phyloP scores from a whole-genome alignment of 352 stramenopile species.

The Globisporangium paddicum region DNA sequence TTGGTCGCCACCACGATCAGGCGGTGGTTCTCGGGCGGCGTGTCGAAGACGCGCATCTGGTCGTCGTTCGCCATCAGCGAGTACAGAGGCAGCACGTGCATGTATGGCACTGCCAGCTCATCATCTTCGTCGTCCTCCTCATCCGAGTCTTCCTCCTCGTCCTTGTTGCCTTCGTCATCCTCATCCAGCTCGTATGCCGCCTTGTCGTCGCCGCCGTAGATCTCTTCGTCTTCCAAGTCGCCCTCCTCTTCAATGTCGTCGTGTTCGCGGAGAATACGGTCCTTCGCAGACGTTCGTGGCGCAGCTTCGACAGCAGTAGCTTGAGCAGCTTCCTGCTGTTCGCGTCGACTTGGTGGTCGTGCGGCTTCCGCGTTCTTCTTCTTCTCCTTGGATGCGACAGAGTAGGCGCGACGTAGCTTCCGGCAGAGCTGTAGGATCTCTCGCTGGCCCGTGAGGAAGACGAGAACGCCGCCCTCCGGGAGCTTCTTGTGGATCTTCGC shows the following conservation, averaged over 20 bases:
- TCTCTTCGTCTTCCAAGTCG: slow-evolving; percentile 59
- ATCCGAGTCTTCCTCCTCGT: slow-evolving; percentile 70
- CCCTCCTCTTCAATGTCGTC: slow-evolving; percentile 82
- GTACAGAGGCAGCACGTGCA: slow-evolving; percentile 96
- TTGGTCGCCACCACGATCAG: slow-evolving; percentile 98
- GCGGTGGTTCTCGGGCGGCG: slow-evolving; percentile 85
- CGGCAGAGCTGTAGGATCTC: slow-evolving; percentile 93
- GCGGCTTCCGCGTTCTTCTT: slow-evolving; percentile 24
- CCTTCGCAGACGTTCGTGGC: slow-evolving; percentile 17
- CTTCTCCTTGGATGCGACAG: slow-evolving; percentile 28
- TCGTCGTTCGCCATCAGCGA: slow-evolving; percentile 95
- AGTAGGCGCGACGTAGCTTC: slow-evolving; percentile 57
- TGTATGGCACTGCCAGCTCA: slow-evolving; percentile 55
- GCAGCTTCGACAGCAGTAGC: slow-evolving; percentile 2
- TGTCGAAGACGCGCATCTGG: slow-evolving; percentile 89
- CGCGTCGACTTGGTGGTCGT: not conserved
- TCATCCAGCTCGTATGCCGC: slow-evolving; percentile 45
- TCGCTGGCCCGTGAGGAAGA: slow-evolving; percentile 97
- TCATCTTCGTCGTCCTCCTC: slow-evolving; percentile 81
- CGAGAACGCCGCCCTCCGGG: slow-evolving; percentile 95
- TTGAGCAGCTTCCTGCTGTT: slow-evolving; percentile 7
- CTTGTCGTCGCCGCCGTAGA: slow-evolving; percentile 51
- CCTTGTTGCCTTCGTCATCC: slow-evolving; percentile 25
- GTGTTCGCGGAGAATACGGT: slow-evolving; percentile 65
- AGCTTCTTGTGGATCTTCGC: slow-evolving; percentile 97